Evolutionary conservation across 202 grass and related monocot species (phyloP), one percentile per base, ranked within the genome.

Genomic region (Setaria italica): DNA sequence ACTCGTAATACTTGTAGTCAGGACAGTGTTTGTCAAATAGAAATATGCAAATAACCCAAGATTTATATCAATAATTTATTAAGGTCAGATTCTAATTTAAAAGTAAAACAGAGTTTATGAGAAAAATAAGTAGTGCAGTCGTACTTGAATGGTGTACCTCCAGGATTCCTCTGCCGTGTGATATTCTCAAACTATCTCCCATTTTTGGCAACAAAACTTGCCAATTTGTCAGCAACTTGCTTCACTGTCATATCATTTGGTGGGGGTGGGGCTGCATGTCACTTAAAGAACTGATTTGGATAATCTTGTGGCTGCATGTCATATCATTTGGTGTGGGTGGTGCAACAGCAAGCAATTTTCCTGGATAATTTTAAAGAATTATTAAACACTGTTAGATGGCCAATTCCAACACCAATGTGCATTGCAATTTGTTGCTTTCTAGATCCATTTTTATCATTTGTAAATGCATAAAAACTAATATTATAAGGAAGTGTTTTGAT

Each of bases 101-200:
- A 81, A 74, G 5, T 9, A 47, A 68, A n/a, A 67, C 29, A 58
- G 49, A 30, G 0, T 69, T 57, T 66, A 16, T 77, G 6, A 80
- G 63, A 63, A 82, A 85, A 76, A 56, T 78, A 59, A 46, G 14
- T 45, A 79, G 41, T 3, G 30, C 10, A 20, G 1, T 72, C 91
- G 46, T 90, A 99, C 97, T 99, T 99, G 89, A 97, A 99, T 65
- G 97, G 97, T 50, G 97, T 94, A 76, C 97, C 97, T 48, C 94
- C 94, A 85, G 92, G 94, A 80, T 99, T 99, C 84, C 78, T 96
- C 66, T 99, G 94, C 3, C 93, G 88, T 64, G 97, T 97, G 80
- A 96, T 73, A 88, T 99, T 91, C 83, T 99, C 97, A 81, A 94
- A 94, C 41, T 93, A 87, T 70, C 94, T 99, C 74, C 97, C 97